phyloP scores from a whole-genome alignment of 2,329 filamentous ascomycete species.

The Talaromyces verruculosus region DNA sequence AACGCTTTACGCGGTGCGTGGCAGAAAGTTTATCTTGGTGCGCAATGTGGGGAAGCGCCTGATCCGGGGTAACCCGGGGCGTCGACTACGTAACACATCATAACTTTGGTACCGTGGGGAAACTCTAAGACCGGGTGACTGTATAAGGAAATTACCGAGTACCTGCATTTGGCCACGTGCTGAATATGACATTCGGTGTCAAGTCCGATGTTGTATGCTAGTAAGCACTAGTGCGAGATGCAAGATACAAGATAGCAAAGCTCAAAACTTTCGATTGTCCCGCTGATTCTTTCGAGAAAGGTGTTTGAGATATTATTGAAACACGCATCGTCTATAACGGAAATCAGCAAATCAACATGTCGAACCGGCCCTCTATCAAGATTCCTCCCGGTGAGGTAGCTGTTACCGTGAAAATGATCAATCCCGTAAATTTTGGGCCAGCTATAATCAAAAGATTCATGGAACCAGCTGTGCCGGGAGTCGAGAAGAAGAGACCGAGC shows the following conservation, averaged over 20 bases:
- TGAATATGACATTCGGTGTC: neutral
- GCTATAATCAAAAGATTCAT: slow-evolving; percentile 43
- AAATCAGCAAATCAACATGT: neutral
- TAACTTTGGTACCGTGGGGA: neutral
- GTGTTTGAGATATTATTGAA: neutral
- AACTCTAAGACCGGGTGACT: neutral
- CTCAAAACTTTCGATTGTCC: neutral
- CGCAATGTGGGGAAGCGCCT: neutral
- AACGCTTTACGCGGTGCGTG: neutral
- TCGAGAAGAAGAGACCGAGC: slow-evolving; percentile 29
- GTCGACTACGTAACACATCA: neutral
- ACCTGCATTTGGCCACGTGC: neutral
- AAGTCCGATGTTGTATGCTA: neutral
- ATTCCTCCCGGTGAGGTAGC: neutral
- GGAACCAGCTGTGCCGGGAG: slow-evolving; percentile 38
- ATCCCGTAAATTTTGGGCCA: slow-evolving; percentile 43
- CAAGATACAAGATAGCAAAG: neutral
- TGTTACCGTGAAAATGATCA: slow-evolving; percentile 31
- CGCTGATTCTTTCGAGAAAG: neutral
- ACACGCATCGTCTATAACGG: neutral
- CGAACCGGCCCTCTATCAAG: neutral
- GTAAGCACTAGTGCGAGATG: neutral
- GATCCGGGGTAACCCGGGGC: neutral
- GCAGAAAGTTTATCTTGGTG: neutral
- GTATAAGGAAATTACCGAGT: neutral